Evolutionary conservation across 192 early-diverging fungal genomes (phyloP).

Genomic region (Obelidium mucronatum): DNA sequence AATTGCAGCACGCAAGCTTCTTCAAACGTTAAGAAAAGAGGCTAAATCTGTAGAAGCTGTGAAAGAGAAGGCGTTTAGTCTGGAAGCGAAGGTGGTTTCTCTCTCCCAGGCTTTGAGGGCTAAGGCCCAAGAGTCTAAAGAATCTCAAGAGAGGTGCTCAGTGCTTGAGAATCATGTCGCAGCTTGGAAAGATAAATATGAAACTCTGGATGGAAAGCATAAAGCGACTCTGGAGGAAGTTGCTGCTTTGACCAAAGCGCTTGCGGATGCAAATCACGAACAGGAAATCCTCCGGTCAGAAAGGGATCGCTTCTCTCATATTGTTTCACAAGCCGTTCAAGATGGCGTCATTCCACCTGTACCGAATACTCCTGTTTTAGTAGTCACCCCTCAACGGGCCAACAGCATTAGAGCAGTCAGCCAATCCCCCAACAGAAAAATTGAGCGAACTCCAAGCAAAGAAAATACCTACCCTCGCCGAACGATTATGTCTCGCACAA

Average conservation of each 20-base stretch:
- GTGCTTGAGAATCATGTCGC: conserved; percentile 69
- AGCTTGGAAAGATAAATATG: conserved; percentile 71
- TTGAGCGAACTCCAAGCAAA: not conserved
- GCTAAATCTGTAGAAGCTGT: conserved; percentile 83
- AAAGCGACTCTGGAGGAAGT: conserved; percentile 59
- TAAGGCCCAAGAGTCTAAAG: conserved; percentile 70
- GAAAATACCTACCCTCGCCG: not conserved
- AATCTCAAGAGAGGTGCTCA: conserved; percentile 56
- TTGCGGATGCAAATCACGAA: conserved; percentile 4
- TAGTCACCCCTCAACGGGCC: not conserved
- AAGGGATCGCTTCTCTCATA: not conserved
- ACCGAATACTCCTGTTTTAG: not conserved
- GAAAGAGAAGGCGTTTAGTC: conserved; percentile 86
- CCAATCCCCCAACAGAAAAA: not conserved
- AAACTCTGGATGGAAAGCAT: conserved; percentile 62
- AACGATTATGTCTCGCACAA: not conserved
- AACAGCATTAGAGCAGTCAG: not conserved
- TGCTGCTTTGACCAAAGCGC: conserved; percentile 28
- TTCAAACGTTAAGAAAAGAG: conserved; percentile 76
- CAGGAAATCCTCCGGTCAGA: not conserved
- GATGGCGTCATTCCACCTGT: conserved; percentile 52
- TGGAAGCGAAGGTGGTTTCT: conserved; percentile 92
- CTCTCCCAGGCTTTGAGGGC: conserved; percentile 78
- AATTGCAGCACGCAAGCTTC: conserved; percentile 67
- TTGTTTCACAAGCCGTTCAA: not conserved